These are phyloP conservation scores for Fragaria nilgerrensis DNA, from an alignment of 306 rosid species.

Conservation along the genomic window DNA sequence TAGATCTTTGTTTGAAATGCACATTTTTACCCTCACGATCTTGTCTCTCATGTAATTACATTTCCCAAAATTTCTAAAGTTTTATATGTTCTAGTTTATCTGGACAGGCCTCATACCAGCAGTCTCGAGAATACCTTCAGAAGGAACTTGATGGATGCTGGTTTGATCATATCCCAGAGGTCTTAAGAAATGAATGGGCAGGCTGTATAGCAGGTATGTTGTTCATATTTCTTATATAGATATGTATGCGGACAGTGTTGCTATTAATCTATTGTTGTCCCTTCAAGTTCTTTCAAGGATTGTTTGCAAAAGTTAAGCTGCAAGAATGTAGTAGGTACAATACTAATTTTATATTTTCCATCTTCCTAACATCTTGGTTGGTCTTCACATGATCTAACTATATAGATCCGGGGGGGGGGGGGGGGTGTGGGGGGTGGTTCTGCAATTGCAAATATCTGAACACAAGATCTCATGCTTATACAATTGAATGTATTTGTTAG, in stretches of 20 bases:
- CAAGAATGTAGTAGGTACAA: not conserved
- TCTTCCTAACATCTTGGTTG: not conserved
- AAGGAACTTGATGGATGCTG: constrained; percentile 77
- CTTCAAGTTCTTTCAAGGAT: not conserved
- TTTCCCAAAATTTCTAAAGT: constrained; percentile 52
- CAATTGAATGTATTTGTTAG: not conserved
- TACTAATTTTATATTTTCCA: not conserved
- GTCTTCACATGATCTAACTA: not conserved
- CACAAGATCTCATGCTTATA: constrained; percentile 1
- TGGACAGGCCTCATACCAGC: constrained; percentile 70
- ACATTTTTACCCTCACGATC: not conserved
- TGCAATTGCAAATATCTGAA: not conserved
- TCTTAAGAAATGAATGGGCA: constrained; percentile 62
- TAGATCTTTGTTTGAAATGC: not conserved
- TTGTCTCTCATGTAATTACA: not conserved
- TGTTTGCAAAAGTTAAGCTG: not conserved
- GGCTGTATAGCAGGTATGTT: constrained; percentile 59
- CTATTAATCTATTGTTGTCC: not conserved
- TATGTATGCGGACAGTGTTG: not conserved
- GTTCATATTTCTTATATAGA: not conserved
- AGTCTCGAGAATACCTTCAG: constrained; percentile 42
- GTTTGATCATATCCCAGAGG: constrained; percentile 72
- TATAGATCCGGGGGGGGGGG: not conserved
- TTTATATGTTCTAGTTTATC: constrained; percentile 70
- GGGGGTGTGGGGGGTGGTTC: too few relatives aligned